These are phyloP conservation scores for Pseudisothecium myosuroides DNA, from an alignment of 225 moss, liverwort and hornwort species.

Conservation along the genomic window DNA sequence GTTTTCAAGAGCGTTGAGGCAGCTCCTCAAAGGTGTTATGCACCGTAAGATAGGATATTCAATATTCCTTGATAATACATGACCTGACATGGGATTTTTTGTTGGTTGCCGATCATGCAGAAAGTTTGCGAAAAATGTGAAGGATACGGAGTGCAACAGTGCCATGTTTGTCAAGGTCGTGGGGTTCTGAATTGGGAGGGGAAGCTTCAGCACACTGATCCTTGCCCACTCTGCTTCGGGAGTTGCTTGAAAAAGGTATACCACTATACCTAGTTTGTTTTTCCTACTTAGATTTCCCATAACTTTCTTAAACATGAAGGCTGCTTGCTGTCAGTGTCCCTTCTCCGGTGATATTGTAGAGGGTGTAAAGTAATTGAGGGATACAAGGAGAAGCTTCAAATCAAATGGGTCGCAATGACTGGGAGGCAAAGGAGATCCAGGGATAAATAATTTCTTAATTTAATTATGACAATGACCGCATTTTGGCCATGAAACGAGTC, in stretches of 20 bases:
- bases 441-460: not conserved
- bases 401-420: not conserved
- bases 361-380: not conserved
- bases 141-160: constrained; percentile 73
- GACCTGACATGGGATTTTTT: not conserved
- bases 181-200: constrained; percentile 76
- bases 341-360: not conserved
- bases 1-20: not conserved
- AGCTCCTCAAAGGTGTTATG: not conserved
- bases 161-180: constrained; percentile 63
- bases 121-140: constrained; percentile 69
- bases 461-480: not conserved
- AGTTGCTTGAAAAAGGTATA: constrained; percentile 61
- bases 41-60: not conserved
- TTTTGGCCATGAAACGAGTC: not conserved
- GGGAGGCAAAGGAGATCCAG: too few relatives aligned
- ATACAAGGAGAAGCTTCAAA: not conserved
- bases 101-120: constrained; percentile 6
- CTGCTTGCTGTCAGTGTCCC: not conserved
- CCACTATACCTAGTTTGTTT: not conserved
- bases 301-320: not conserved
- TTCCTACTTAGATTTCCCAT: not conserved
- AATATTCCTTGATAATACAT: not conserved
- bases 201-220: constrained; percentile 44
- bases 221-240: constrained; percentile 77